Conservation (phyloP, 2,329 filamentous ascomycete species). For the Paecilomyces formosus region DNA sequence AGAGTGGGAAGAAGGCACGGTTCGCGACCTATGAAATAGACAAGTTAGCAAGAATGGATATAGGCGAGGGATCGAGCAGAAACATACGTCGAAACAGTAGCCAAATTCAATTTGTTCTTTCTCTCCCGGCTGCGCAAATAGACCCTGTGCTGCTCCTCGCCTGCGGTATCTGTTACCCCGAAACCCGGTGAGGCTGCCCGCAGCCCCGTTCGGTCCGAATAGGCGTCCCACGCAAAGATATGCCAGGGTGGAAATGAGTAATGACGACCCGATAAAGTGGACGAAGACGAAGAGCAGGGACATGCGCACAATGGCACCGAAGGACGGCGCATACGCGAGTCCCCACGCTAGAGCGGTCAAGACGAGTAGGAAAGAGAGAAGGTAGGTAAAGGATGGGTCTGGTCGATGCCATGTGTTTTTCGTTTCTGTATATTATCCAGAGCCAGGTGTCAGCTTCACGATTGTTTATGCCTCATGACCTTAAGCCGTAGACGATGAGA, state of each 20-base stretch:
- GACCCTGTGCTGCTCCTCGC: slow-evolving; percentile 43
- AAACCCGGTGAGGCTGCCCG: slow-evolving; percentile 38
- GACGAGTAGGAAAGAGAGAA: slow-evolving; percentile 59
- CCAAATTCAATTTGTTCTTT: slow-evolving; percentile 60
- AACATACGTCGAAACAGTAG: slow-evolving; percentile 60
- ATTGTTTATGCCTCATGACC: background rate
- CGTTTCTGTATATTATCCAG: slow-evolving; percentile 44
- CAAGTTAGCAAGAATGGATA: background rate
- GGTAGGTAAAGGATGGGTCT: slow-evolving; percentile 63
- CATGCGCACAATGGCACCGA: slow-evolving; percentile 40
- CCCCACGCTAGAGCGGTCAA: slow-evolving; percentile 52
- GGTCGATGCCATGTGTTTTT: slow-evolving; percentile 64
- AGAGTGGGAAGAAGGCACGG: slow-evolving; percentile 60
- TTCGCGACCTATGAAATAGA: slow-evolving; percentile 47
- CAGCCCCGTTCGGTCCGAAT: slow-evolving; percentile 48
- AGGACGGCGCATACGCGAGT: slow-evolving; percentile 44
- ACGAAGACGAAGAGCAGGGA: slow-evolving; percentile 44
- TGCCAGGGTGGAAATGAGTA: slow-evolving; percentile 54
- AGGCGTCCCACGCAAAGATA: slow-evolving; percentile 58
- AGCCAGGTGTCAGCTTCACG: background rate
- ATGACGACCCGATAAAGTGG: slow-evolving; percentile 55
- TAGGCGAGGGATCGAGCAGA: background rate
- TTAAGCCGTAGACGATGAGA: background rate
- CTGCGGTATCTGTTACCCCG: slow-evolving; percentile 39
- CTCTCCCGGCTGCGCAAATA: slow-evolving; percentile 50